These are phyloP conservation scores for Venustampulla echinocandica DNA, from an alignment of 495 filamentous ascomycete genomes.

Conservation along the genomic window DNA sequence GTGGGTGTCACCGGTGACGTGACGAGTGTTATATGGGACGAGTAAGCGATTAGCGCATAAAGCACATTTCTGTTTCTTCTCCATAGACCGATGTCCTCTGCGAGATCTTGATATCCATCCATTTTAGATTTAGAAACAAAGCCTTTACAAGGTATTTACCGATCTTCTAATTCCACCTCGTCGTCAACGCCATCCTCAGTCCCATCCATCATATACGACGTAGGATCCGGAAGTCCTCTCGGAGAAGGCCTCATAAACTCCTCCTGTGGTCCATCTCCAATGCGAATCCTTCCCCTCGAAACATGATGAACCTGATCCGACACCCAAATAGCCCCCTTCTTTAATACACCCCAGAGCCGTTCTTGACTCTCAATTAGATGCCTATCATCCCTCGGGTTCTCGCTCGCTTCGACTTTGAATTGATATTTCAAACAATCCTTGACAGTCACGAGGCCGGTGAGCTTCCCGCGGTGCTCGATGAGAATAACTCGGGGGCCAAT, in stretches of 20 bases:
- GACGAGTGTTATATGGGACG: slow-evolving; percentile 54
- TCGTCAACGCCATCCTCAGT: slow-evolving; percentile 51
- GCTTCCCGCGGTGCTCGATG: slow-evolving; percentile 77
- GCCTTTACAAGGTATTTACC: too few species aligned
- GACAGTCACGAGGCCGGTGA: slow-evolving; percentile 82
- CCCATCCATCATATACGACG: slow-evolving; percentile 49
- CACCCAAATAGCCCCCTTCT: slow-evolving; percentile 47
- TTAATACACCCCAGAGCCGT: slow-evolving; percentile 58
- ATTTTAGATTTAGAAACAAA: too few species aligned
- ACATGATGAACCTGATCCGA: slow-evolving; percentile 38
- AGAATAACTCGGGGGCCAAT: slow-evolving; percentile 91
- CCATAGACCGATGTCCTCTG: too few species aligned
- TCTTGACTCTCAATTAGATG: slow-evolving; percentile 45
- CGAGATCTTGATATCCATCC: too few species aligned
- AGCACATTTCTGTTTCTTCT: too few species aligned
- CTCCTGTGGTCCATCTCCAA: slow-evolving; percentile 27
- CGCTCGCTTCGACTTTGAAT: slow-evolving; percentile 89
- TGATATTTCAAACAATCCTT: slow-evolving; percentile 98
- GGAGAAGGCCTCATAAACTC: slow-evolving; percentile 18
- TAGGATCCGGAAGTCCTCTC: slow-evolving; percentile 1
- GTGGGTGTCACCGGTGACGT: slow-evolving; percentile 42
- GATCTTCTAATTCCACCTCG: slow-evolving; percentile 54
- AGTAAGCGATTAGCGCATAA: too few species aligned
- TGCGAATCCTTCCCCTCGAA: slow-evolving; percentile 39
- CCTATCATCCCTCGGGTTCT: slow-evolving; percentile 54